phyloP scores from a whole-genome alignment of 2,329 filamentous ascomycete genomes.

The Pseudogymnoascus sp. region DNA sequence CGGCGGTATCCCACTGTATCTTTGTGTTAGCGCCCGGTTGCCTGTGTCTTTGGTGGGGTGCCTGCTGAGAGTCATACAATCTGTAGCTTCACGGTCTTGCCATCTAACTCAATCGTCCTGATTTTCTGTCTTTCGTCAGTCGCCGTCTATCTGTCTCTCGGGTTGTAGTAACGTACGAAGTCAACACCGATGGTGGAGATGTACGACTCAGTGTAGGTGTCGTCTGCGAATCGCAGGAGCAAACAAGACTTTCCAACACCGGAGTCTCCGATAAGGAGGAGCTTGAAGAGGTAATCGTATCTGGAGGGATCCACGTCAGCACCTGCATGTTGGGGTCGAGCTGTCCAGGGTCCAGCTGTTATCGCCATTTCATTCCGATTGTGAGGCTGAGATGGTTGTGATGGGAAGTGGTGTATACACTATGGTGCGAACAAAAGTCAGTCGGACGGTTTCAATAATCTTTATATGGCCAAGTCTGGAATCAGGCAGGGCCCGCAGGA shows the following conservation, averaged over 20 bases:
- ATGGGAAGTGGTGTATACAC: constrained; percentile 20
- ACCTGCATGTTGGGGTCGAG: neutral
- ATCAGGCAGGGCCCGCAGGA: neutral
- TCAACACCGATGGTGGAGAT: constrained; percentile 99
- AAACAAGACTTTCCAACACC: constrained; percentile 99
- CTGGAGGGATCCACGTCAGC: constrained; percentile 40
- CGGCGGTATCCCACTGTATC: constrained; percentile 91
- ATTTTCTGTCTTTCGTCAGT: constrained; percentile 66
- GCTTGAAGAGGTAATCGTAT: constrained; percentile 99
- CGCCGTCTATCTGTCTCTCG: neutral
- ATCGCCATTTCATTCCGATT: constrained; percentile 10
- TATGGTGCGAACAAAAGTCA: constrained; percentile 15
- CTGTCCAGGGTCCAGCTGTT: neutral
- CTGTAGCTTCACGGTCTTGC: constrained; percentile 99
- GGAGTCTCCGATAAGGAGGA: constrained; percentile 99
- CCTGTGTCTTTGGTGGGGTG: neutral
- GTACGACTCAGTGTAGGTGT: constrained; percentile 99
- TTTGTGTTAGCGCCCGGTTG: neutral
- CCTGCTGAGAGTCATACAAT: constrained; percentile 60
- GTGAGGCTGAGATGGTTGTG: constrained; percentile 15
- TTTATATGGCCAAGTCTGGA: constrained; percentile 5
- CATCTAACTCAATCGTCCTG: constrained; percentile 97
- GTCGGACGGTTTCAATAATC: neutral
- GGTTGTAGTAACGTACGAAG: constrained; percentile 58
- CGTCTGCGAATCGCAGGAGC: constrained; percentile 94